Evolutionary conservation across 2,329 filamentous ascomycete genomes (phyloP).

Genomic region (Westerdykella ornata): DNA sequence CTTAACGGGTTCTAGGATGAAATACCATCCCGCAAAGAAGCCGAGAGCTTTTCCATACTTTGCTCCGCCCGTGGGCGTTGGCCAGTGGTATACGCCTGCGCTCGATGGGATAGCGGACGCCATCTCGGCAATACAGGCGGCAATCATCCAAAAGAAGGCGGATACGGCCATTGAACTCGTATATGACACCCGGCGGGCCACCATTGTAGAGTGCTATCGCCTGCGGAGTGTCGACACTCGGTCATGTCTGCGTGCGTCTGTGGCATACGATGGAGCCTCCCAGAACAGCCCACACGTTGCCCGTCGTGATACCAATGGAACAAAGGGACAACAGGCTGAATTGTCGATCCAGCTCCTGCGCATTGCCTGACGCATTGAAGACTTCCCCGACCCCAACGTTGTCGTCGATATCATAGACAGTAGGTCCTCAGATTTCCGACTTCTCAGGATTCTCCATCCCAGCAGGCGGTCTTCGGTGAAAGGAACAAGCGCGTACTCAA

Average conservation of each 20-base stretch:
- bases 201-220: conserved; percentile 42
- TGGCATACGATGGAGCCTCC: conserved; percentile 42
- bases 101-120: conserved; percentile 41
- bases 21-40: conserved; percentile 46
- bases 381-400: conserved; percentile 26
- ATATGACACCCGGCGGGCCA: conserved; percentile 43
- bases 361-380: conserved; percentile 47
- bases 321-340: conserved; percentile 45
- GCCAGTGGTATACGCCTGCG: conserved; percentile 49
- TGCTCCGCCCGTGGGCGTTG: conserved; percentile 43
- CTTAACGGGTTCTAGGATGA: conserved; percentile 4
- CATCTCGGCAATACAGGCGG: conserved; percentile 47
- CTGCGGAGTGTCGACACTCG: conserved; percentile 9
- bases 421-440: neutral
- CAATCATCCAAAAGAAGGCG: conserved; percentile 48
- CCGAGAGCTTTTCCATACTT: conserved; percentile 44
- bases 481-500: too few species aligned
- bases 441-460: neutral
- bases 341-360: conserved; percentile 47
- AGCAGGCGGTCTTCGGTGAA: too few species aligned
- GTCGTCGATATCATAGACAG: conserved; percentile 8
- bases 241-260: neutral
- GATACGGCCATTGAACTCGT: conserved; percentile 45
- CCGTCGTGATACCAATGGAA: conserved; percentile 42
- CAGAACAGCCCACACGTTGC: conserved; percentile 41